Evolutionary conservation across 345 rosid species (phyloP).

Genomic region (Populus ilicifolia): DNA sequence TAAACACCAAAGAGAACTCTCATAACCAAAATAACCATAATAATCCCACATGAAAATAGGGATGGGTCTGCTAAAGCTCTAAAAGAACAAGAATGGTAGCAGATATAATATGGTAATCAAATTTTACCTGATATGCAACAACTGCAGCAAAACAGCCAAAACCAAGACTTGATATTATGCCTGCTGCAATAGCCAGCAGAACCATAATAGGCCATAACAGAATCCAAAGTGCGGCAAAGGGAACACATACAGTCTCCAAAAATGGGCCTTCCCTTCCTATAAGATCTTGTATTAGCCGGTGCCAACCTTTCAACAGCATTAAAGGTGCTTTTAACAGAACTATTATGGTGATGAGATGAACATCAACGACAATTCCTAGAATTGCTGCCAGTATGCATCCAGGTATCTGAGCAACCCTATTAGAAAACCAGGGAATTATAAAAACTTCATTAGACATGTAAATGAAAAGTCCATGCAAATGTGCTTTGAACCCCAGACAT

Average conservation of each 20-base stretch:
- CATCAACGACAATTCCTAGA: constrained; percentile 18
- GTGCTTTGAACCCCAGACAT: no score
- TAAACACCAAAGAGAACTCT: background rate
- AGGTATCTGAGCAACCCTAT: constrained; percentile 17
- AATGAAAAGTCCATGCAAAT: no score
- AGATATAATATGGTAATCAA: background rate
- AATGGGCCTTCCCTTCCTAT: constrained; percentile 26
- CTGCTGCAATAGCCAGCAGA: constrained; percentile 14
- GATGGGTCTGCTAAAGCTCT: background rate
- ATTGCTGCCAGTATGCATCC: constrained; percentile 18
- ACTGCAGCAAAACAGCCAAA: constrained; percentile 23
- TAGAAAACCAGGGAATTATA: background rate
- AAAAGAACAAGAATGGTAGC: background rate
- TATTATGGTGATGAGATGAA: constrained; percentile 15
- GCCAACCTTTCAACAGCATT: constrained; percentile 28
- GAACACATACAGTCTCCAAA: constrained; percentile 31
- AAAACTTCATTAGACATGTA: background rate
- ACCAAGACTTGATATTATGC: constrained; percentile 15
- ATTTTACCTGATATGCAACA: constrained; percentile 21
- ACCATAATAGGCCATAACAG: constrained; percentile 26
- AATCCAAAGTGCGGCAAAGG: constrained; percentile 24
- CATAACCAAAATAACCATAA: background rate
- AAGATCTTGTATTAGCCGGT: constrained; percentile 21
- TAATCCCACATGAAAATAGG: background rate
- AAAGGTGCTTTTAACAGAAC: constrained; percentile 17